Evolutionary conservation across 805 yeast species (phyloP).

Genomic region (Kregervanrija delftensis): DNA sequence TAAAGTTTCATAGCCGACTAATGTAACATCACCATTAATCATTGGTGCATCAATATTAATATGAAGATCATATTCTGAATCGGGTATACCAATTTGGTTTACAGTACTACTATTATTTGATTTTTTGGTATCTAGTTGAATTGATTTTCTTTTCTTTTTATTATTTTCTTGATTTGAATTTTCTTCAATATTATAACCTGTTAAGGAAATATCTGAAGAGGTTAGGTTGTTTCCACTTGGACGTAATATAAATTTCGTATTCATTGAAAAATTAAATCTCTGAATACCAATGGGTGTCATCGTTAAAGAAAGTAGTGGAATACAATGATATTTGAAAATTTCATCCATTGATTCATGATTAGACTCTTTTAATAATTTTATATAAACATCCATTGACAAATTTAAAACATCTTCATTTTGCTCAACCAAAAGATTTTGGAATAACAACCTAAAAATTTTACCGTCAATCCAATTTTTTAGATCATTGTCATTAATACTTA

Average conservation of each 20-base stretch:
- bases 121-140: conserved; percentile 2
- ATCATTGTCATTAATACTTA: conserved; percentile 42
- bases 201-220: conserved; percentile 19
- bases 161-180: conserved; percentile 12
- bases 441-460: conserved; percentile 63
- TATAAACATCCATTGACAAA: conserved; percentile 58
- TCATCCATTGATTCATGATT: conserved; percentile 39
- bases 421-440: conserved; percentile 84
- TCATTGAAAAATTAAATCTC: conserved; percentile 82
- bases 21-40: conserved; percentile 81
- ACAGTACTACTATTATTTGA: conserved; percentile 17
- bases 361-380: conserved; percentile 44
- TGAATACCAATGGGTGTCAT: conserved; percentile 96
- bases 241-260: conserved; percentile 60
- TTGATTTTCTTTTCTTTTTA: conserved; percentile 42
- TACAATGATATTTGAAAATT: conserved; percentile 48
- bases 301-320: conserved; percentile 55
- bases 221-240: conserved; percentile 60
- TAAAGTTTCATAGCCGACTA: conserved; percentile 71
- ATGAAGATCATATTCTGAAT: conserved; percentile 45
- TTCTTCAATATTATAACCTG: conserved; percentile 16
- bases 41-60: conserved; percentile 93
- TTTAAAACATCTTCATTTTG: conserved; percentile 70
- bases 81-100: conserved; percentile 35
- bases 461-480: conserved; percentile 69